Base-by-base conservation (phyloP, 495 filamentous ascomycete genomes). In the Aspergillus heteromorphus region DNA sequence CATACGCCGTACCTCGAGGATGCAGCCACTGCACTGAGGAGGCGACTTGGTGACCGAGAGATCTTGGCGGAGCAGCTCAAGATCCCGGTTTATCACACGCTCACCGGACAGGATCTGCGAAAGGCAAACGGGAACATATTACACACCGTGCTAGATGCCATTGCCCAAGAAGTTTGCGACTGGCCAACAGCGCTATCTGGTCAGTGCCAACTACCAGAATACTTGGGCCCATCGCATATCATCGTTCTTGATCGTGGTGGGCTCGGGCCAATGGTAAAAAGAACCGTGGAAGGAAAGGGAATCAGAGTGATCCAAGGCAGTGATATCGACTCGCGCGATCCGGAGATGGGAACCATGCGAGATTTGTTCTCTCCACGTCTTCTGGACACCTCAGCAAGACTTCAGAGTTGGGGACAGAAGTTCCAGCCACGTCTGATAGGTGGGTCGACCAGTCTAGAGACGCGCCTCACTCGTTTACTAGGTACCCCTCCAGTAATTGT, bases 401-500 rank as follows among this genome's bases (percentile, higher is more conserved):
- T 56, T 11, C 56, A 54, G 29, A 57, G 53, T 31, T 70, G 66
- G 67, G 30, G 34, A n/a, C 42, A 61, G 45, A 45, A 41, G 14
- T 68, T 56, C 53, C 57, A 60, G 14, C 70, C 69, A 30, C 56
- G 62, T 1, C 31, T 73, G 27, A 40, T 45, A 1, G 27, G 58
- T 6, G 36, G 31, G 6, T 31, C 54, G 17, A 21, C 51, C 2
- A 36, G 49, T 18, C 49, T 75, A 3, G 63, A 71, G 41, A 75
- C 71, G 17, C 68, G 67, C 19, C 55, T 75, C 31, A 73, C 59
- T 36, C 56, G 61, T 14, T 51, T 75, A 6, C 40, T 75, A 10
- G 64, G 68, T 16, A 48, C 65, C 3, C 71, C 73, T 14, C 73
- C 73, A 7, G 23, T 75, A 0, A 69, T 75, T 49, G 73, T 74